phyloP scores from a whole-genome alignment of 768 basidiomycete species.

The Amanita subjunquillea region DNA sequence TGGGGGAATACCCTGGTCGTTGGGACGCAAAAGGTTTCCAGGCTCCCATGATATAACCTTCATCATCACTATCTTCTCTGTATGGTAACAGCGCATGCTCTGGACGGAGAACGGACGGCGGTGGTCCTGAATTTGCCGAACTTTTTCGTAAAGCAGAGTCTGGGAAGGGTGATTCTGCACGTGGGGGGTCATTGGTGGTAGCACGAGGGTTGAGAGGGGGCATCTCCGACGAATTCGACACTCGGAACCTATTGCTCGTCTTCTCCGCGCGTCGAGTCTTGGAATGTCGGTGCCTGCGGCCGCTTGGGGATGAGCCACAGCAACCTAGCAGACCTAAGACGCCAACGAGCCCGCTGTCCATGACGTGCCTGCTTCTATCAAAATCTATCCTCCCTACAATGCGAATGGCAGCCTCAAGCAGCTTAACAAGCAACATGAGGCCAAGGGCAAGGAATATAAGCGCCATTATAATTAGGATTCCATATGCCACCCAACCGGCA shows the following conservation, averaged over 20 bases:
- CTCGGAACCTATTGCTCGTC: background rate
- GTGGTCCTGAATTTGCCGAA: slow-evolving; percentile 48
- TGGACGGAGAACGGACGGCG: slow-evolving; percentile 65
- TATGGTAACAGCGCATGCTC: slow-evolving; percentile 73
- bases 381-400: slow-evolving; percentile 72
- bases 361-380: slow-evolving; percentile 67
- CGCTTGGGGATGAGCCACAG: slow-evolving; percentile 29
- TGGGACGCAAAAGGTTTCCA: slow-evolving; percentile 62
- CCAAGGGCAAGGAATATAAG: slow-evolving; percentile 79
- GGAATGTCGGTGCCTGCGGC: slow-evolving; percentile 23
- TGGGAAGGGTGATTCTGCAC: slow-evolving; percentile 18
- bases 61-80: slow-evolving; percentile 71
- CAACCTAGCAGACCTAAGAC: slow-evolving; percentile 68
- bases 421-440: slow-evolving; percentile 76
- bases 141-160: slow-evolving; percentile 31
- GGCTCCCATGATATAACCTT: slow-evolving; percentile 90
- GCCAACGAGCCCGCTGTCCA: slow-evolving; percentile 84
- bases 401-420: slow-evolving; percentile 75
- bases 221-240: slow-evolving; percentile 18
- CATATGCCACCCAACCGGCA: slow-evolving; percentile 90
- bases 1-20: slow-evolving; percentile 35
- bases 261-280: slow-evolving; percentile 11
- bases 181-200: slow-evolving; percentile 16
- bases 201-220: slow-evolving; percentile 28
- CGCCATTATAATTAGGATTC: slow-evolving; percentile 74